Evolutionary conservation across 768 basidiomycete species (phyloP).

Genomic region (Suillus occidentalis): DNA sequence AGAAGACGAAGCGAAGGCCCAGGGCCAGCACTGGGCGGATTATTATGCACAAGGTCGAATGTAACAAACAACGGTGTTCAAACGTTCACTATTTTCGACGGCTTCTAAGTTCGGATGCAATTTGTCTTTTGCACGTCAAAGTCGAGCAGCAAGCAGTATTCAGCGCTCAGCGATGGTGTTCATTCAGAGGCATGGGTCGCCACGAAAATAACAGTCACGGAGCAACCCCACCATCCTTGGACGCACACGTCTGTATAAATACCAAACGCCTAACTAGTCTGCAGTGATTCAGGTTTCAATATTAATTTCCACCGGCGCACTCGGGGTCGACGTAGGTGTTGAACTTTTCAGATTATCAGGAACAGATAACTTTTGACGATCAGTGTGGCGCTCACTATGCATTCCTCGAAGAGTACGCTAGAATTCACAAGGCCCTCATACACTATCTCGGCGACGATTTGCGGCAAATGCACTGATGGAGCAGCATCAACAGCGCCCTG

Average conservation of each 20-base stretch:
- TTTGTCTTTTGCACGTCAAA: neutral
- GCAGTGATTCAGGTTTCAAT: neutral
- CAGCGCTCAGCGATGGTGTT: neutral
- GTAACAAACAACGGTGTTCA: too few species aligned
- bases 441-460: constrained; percentile 22
- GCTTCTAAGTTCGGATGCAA: too few species aligned
- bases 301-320: neutral
- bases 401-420: constrained; percentile 23
- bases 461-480: constrained; percentile 18
- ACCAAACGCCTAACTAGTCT: neutral
- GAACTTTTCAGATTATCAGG: neutral
- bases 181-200: too few species aligned
- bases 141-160: neutral
- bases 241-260: neutral
- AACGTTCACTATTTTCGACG: too few species aligned
- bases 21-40: neutral
- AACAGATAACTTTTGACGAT: neutral
- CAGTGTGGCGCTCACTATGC: constrained; percentile 17
- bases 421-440: constrained; percentile 22
- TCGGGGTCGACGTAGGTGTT: neutral
- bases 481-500: constrained; percentile 21
- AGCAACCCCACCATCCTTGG: neutral
- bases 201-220: too few species aligned
- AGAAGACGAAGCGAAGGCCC: neutral
- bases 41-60: neutral